Conservation (phyloP, 371 early-diverging fungal species). For the Quaeritorhiza haematococci region DNA sequence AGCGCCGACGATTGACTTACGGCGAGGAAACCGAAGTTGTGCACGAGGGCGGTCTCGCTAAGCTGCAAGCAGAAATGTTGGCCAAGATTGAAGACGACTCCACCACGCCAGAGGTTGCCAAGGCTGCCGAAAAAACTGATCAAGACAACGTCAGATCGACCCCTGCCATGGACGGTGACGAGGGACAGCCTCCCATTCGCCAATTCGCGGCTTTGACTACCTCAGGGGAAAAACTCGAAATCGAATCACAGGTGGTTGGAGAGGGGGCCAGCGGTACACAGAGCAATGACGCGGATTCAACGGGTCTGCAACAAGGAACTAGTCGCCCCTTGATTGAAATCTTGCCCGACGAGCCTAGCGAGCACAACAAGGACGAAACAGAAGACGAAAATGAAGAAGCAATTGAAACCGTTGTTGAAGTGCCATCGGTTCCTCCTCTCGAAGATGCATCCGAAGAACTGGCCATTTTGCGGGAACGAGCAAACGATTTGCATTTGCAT, state of each 20-base stretch:
- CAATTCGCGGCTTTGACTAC: neutral
- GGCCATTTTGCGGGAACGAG: too few species aligned
- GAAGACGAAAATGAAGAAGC: neutral
- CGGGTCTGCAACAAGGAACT: neutral
- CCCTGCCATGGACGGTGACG: neutral
- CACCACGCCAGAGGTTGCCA: too few species aligned
- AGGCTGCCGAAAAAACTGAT: too few species aligned
- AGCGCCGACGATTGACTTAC: conserved; percentile 24
- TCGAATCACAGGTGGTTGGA: neutral
- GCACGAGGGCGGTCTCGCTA: conserved; percentile 15
- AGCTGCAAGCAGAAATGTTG: conserved; percentile 37
- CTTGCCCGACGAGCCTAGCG: conserved; percentile 1
- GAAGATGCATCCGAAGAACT: conserved; percentile 4
- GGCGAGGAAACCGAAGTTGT: conserved; percentile 21
- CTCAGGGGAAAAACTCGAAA: neutral
- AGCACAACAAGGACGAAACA: neutral
- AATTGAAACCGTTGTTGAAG: neutral
- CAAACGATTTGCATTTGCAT: too few species aligned
- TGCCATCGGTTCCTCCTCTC: conserved; percentile 10
- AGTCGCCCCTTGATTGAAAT: neutral
- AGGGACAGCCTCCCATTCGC: neutral
- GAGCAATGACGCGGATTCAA: neutral
- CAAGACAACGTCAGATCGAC: neutral
- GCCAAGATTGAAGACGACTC: conserved; percentile 22
- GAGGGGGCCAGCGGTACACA: neutral